Evolutionary conservation across 352 stramenopile species (phyloP).

Genomic region (Phytophthora parvispora): DNA sequence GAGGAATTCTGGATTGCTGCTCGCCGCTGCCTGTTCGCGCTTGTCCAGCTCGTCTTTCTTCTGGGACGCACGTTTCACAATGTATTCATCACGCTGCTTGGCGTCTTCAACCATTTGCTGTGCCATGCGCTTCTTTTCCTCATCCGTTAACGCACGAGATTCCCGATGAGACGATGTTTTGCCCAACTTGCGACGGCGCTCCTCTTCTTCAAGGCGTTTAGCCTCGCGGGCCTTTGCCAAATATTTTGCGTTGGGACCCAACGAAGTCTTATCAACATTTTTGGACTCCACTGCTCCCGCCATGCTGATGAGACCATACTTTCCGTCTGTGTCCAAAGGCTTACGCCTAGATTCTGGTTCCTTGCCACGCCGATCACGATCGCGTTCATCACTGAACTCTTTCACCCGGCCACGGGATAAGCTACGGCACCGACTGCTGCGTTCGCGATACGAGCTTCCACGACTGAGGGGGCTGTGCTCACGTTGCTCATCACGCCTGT

Average conservation of each 20-base stretch:
- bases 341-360: constrained; percentile 32
- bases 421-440: constrained; percentile 13
- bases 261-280: constrained; percentile 77
- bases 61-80: constrained; percentile 54
- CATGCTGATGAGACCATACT: constrained; percentile 76
- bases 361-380: constrained; percentile 9
- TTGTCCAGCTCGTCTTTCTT: constrained; percentile 72
- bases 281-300: constrained; percentile 72
- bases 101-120: constrained; percentile 84
- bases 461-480: constrained; percentile 2
- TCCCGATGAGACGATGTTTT: constrained; percentile 40
- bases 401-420: constrained; percentile 14
- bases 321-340: constrained; percentile 32
- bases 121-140: constrained; percentile 73
- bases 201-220: constrained; percentile 75
- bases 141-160: constrained; percentile 44
- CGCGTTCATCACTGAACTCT: background rate
- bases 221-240: constrained; percentile 77
- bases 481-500: constrained; percentile 2
- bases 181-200: constrained; percentile 68
- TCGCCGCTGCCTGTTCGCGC: constrained; percentile 53
- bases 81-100: constrained; percentile 70
- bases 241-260: constrained; percentile 85
- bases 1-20: constrained; percentile 79
- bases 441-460: constrained; percentile 7